phyloP scores from a whole-genome alignment of 805 yeast species.

The Kuraishia hungarica region DNA sequence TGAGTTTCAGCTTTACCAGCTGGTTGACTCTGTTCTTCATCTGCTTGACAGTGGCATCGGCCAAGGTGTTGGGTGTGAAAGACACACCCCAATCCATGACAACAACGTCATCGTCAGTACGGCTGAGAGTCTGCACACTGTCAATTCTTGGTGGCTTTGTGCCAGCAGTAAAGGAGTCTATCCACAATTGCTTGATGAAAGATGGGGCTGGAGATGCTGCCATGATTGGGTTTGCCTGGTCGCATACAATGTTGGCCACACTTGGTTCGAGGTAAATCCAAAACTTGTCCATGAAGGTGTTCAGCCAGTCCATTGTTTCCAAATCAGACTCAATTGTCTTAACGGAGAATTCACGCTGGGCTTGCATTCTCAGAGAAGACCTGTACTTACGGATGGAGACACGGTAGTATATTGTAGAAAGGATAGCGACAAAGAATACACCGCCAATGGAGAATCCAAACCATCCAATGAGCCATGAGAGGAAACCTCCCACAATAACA shows the following conservation, averaged over 20 bases:
- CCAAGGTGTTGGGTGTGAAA: conserved; percentile 83
- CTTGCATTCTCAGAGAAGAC: conserved; percentile 61
- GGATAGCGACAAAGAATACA: conserved; percentile 60
- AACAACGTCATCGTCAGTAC: conserved; percentile 86
- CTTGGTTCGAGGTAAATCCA: conserved; percentile 92
- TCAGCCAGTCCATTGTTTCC: conserved; percentile 95
- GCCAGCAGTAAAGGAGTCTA: conserved; percentile 85
- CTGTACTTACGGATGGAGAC: conserved; percentile 78
- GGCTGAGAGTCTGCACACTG: conserved; percentile 77
- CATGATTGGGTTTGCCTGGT: conserved; percentile 75
- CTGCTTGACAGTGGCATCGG: conserved; percentile 82
- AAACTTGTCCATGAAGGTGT: conserved; percentile 79
- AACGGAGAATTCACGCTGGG: conserved; percentile 80
- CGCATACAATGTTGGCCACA: conserved; percentile 75
- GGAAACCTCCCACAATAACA: conserved; percentile 54
- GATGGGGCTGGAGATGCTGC: conserved; percentile 76
- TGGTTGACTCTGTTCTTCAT: conserved; percentile 79
- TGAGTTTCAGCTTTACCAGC: conserved; percentile 65
- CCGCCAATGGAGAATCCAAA: conserved; percentile 74
- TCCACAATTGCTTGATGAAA: conserved; percentile 75
- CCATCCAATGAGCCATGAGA: conserved; percentile 77
- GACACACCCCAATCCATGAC: conserved; percentile 97
- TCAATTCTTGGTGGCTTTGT: conserved; percentile 95
- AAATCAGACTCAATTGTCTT: conserved; percentile 78
- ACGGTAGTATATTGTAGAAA: conserved; percentile 66